Conservation (phyloP, 1,284 basidiomycete genomes). For the Tranzscheliella williamsii region DNA sequence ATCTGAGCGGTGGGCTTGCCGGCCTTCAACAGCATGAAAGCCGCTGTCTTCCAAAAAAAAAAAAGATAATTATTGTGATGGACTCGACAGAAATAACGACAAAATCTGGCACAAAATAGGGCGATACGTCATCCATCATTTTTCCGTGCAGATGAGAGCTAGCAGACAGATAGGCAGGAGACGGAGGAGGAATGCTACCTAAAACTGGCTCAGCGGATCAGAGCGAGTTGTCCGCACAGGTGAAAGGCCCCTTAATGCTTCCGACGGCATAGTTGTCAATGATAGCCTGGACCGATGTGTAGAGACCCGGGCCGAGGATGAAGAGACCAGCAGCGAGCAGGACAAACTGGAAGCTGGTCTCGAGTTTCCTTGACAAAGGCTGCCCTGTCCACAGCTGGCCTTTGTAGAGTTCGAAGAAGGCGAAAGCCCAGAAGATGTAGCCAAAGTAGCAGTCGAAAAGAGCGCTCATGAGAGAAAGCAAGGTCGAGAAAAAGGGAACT, state of each 20-base stretch:
- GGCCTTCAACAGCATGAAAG: too few relatives aligned
- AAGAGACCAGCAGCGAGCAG: constrained; percentile 62
- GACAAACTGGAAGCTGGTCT: constrained; percentile 60
- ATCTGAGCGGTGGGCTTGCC: too few relatives aligned
- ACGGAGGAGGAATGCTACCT: too few relatives aligned
- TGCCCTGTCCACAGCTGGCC: constrained; percentile 54
- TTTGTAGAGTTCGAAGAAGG: constrained; percentile 63
- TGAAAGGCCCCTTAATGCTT: constrained; percentile 45
- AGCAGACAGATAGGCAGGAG: too few relatives aligned
- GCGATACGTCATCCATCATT: too few relatives aligned
- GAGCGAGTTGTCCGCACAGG: constrained; percentile 44
- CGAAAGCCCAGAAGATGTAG: constrained; percentile 64
- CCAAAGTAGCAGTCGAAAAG: constrained; percentile 61
- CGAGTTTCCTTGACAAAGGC: constrained; percentile 31
- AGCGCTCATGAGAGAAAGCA: constrained; percentile 62
- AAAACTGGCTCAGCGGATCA: too few relatives aligned
- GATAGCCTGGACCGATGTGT: constrained; percentile 63
- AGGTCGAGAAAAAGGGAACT: constrained; percentile 64
- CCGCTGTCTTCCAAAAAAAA: too few relatives aligned
- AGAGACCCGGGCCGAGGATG: constrained; percentile 64
- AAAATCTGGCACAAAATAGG: too few relatives aligned
- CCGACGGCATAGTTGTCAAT: constrained; percentile 61
- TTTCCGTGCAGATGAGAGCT: too few relatives aligned
- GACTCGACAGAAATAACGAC: too few relatives aligned
- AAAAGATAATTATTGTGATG: too few relatives aligned